Evolutionary conservation across 2,329 filamentous ascomycete genomes (phyloP).

Genomic region (Cryoendolithus antarcticus): DNA sequence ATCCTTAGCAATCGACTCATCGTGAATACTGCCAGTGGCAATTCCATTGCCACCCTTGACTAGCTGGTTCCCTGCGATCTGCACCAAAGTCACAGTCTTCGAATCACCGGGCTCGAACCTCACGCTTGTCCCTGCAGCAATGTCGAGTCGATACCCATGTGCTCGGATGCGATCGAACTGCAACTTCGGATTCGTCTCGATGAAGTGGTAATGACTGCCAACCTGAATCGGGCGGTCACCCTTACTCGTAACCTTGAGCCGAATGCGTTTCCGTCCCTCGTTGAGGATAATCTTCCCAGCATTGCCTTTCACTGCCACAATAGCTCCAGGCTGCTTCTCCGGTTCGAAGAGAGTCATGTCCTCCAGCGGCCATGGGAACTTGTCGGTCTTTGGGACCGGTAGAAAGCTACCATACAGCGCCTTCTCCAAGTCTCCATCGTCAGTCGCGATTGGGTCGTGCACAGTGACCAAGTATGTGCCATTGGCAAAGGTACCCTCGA

Average conservation of each 20-base stretch:
- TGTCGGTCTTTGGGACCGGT: slow-evolving; percentile 52
- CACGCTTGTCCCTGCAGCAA: slow-evolving; percentile 80
- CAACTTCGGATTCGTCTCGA: slow-evolving; percentile 84
- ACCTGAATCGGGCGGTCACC: slow-evolving; percentile 85
- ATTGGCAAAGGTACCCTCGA: slow-evolving; percentile 83
- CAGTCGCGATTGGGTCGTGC: slow-evolving; percentile 72
- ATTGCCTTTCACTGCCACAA: slow-evolving; percentile 56
- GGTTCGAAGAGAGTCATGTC: slow-evolving; percentile 54
- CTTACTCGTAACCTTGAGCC: slow-evolving; percentile 66
- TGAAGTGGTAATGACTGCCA: slow-evolving; percentile 91
- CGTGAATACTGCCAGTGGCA: slow-evolving; percentile 60
- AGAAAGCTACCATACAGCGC: slow-evolving; percentile 88
- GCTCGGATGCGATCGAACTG: slow-evolving; percentile 74
- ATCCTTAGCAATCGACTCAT: slow-evolving; percentile 45
- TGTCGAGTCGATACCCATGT: slow-evolving; percentile 79
- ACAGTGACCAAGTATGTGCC: slow-evolving; percentile 93
- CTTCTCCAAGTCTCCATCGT: slow-evolving; percentile 75
- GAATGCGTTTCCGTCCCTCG: slow-evolving; percentile 59
- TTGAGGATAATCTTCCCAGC: slow-evolving; percentile 56
- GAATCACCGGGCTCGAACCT: slow-evolving; percentile 89
- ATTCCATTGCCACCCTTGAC: slow-evolving; percentile 78
- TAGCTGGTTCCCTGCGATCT: slow-evolving; percentile 68
- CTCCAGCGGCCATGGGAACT: slow-evolving; percentile 47
- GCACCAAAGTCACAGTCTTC: slow-evolving; percentile 79
- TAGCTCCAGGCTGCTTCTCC: slow-evolving; percentile 63